Evolutionary conservation across 2,329 filamentous ascomycete genomes (phyloP), one percentile per base, ranked within the genome.

Genomic region (Cryoendolithus antarcticus): DNA sequence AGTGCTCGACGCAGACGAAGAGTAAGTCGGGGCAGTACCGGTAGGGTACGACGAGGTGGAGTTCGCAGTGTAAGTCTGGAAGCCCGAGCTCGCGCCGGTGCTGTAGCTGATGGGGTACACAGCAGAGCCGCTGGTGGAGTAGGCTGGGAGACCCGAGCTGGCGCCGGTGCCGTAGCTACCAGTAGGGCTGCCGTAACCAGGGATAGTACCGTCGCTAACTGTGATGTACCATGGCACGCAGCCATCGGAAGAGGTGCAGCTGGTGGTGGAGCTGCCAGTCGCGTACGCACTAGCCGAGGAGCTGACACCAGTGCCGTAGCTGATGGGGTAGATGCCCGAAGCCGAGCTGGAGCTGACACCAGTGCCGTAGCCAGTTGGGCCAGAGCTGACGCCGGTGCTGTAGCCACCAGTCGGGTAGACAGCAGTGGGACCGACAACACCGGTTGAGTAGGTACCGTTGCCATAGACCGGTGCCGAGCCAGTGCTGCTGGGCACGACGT

Each of bases 141-240:
- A 19, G 15, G 15, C 15, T 19, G 15, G 15, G 15, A 19, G 15
- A 19, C 15, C 15, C 3, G 15, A 19, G 15, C 15, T 19, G 15
- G 15, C 15, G 15, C 15, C 15, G 15, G 15, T 19, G 15, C 15
- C 15, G 15, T 19, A 19, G 15, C 15, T 19, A 19, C 15, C 15
- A 19, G 15, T 19, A 19, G 15, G 15, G 15, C 15, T 19, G 15
- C 15, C 15, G 5, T 19, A 9, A 21, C 21, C 11, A 29, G 30
- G 6, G 24, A n/a, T 28, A 32, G 38, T 40, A 15, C 38, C 38
- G 34, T 40, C 37, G 15, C 13, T 15, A 32, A 40, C 35, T 19
- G 15, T 19, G 15, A 19, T 19, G 15, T 19, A 19, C 15, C 15
- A 19, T 19, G 15, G 15, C 15, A 19, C 15, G 15, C 15, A 19